Conservation (phyloP, 768 basidiomycete genomes). For the Cystoderma amianthinum region DNA sequence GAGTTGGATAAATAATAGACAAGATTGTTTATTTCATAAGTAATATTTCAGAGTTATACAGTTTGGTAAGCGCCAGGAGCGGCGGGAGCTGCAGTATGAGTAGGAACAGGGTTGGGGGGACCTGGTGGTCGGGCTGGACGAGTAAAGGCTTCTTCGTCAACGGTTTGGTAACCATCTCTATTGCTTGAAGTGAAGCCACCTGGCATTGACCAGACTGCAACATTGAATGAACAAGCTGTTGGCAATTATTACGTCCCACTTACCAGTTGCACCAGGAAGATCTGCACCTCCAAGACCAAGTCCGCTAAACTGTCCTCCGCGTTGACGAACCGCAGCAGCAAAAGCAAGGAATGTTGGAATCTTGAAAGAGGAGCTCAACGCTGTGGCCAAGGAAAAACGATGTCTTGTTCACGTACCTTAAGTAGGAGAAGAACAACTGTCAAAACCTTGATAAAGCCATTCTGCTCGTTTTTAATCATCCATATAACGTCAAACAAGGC, state of each 20-base stretch:
- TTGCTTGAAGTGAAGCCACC: slow-evolving; percentile 55
- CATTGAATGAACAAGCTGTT: slow-evolving; percentile 3
- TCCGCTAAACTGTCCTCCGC: slow-evolving; percentile 49
- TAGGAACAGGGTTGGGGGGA: slow-evolving; percentile 15
- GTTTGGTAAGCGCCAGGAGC: slow-evolving; percentile 37
- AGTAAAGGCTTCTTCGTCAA: slow-evolving; percentile 42
- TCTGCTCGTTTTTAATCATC: slow-evolving; percentile 51
- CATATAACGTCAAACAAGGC: slow-evolving; percentile 66
- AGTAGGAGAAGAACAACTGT: slow-evolving; percentile 48
- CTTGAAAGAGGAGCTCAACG: too few relatives aligned
- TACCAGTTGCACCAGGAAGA: slow-evolving; percentile 51
- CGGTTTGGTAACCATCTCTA: slow-evolving; percentile 55
- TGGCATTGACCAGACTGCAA: slow-evolving; percentile 72
- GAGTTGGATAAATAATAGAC: too few relatives aligned
- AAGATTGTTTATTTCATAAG: not conserved
- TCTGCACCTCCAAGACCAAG: slow-evolving; percentile 39
- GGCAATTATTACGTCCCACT: slow-evolving; percentile 4
- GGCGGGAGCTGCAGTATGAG: slow-evolving; percentile 12
- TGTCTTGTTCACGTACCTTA: slow-evolving; percentile 39
- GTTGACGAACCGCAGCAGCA: slow-evolving; percentile 43
- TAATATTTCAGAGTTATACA: slow-evolving; percentile 19
- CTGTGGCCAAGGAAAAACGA: too few relatives aligned
- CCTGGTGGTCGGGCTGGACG: slow-evolving; percentile 17
- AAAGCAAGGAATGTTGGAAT: slow-evolving; percentile 55
- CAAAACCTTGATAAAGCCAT: slow-evolving; percentile 47